Evolutionary conservation across 2,329 filamentous ascomycete species (phyloP), one percentile per base, ranked within the genome.

Genomic region (Cadophora sp.): DNA sequence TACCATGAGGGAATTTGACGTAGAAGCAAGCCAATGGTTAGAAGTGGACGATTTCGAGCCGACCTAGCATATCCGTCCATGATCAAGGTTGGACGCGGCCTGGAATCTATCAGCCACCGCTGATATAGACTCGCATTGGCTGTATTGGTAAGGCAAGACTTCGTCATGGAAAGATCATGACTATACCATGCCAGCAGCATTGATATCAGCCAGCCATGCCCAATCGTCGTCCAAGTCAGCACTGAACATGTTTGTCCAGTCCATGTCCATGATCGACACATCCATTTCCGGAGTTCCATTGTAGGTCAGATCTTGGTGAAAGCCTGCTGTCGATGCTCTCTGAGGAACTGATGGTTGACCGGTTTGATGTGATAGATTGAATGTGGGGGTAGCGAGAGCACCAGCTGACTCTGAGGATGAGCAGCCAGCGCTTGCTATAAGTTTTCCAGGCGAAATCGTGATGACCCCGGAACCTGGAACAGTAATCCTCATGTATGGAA

Each of bases 161-260:
- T 16, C 4, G 3, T 1, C n/a, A 4, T 31, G 14, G 14, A 2
- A n/a, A 5, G 31, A 26, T 8, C 6, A 27, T 11, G 5, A 2
- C 2, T 43, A 59, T 8, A 59, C 34, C 34, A 59, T 59, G 19
- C 56, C 56, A 16, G n/a, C 34, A 3, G 56, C 22, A 40, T 59
- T 64, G 26, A 69, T 6, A 59, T 69, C 63, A 37, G 50, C 61
- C n/a, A 71, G 50, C 69, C 69, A 71, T 4, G 69, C 69, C 69
- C 69, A 71, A 27, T 71, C 67, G 29, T 68, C 65, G 2, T 68
- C 65, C 14, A 65, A 56, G 29, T 66, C 62, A 26, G 56, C 29
- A 4, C 26, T 34, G 14, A 66, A 64, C 37, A 59, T 60, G 51
- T 51, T 69, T 12, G 53, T 61, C 69, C 68, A 71, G 48, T 69